Base-by-base conservation (phyloP, 768 basidiomycete species). In the Boletus rubroflammeus region DNA sequence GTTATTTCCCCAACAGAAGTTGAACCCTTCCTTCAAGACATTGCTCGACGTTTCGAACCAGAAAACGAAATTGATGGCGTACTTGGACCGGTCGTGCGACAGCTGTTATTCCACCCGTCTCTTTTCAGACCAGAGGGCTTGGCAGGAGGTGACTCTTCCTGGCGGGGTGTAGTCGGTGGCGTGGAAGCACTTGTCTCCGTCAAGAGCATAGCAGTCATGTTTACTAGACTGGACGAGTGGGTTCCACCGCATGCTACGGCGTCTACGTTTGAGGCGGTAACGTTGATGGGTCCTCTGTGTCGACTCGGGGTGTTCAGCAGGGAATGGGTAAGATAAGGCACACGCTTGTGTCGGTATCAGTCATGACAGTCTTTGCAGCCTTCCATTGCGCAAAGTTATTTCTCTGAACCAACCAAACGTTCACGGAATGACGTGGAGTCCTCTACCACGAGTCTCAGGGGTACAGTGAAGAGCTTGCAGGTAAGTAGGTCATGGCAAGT, bases 101-200 rank as follows among this genome's bases (percentile, higher is more conserved):
- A 72, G 17, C 70, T 89, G 15, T 74, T 88, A 25, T 85, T 81
- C 62, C 86, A 90, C 58, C 74, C 78, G 36, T 84, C 81, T 17
- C 75, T 90, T 11, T 80, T 79, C 64, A 72, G 82, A 40, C 79
- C 80, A 3, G 87, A 87, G 66, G 88, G 90, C 25, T 72, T 92
- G 40, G 81, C 80, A 23, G 87, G 86, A 40, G 81, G 82, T 10
- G 88, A 90, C 64, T 75, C 85, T 25, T 81, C 80, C 56, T 99
- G 97, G 97, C 79, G 95, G n/a, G 83, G 84, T 25, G 85, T 93
- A 17, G 69, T 95, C 11, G 79, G 84, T 47, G 96, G 92, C 3
- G 67, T 98, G 47, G 90, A 90, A 62, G 82, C 82, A 9, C 77
- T 99, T 29, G 83, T 88, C 2, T 82, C 85, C 55, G 76, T 93